phyloP scores from a whole-genome alignment of 257 asterid species.

The Nyctanthes arbortristis region DNA sequence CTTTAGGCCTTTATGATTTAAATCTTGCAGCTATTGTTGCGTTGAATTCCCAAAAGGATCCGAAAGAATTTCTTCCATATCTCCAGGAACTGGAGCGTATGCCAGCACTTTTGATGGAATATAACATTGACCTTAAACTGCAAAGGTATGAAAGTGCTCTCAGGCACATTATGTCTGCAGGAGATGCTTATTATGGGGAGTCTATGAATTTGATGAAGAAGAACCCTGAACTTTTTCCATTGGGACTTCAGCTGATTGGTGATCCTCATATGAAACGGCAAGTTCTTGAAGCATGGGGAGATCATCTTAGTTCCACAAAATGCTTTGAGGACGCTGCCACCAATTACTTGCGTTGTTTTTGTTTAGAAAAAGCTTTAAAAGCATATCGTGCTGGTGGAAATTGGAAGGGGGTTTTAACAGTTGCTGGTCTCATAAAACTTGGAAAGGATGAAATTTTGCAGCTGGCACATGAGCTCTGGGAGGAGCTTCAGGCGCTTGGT shows the following conservation, averaged over 20 bases:
- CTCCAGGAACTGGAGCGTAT: conserved; percentile 76
- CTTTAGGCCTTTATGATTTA: conserved; percentile 94
- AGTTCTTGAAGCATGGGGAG: conserved; percentile 95
- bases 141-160: conserved; percentile 77
- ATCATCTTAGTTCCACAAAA: conserved; percentile 70
- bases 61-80: conserved; percentile 92
- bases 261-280: conserved; percentile 56
- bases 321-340: conserved; percentile 90
- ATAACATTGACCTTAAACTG: conserved; percentile 82
- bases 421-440: conserved; percentile 80
- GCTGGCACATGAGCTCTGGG: conserved; percentile 84
- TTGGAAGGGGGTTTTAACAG: conserved; percentile 84
- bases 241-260: conserved; percentile 69
- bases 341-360: conserved; percentile 65
- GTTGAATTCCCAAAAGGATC: conserved; percentile 89
- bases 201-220: conserved; percentile 62
- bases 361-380: conserved; percentile 80
- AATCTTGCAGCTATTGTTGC: conserved; percentile 98
- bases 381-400: conserved; percentile 90
- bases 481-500: conserved; percentile 91
- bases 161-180: conserved; percentile 79
- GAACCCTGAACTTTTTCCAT: conserved; percentile 80
- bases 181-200: conserved; percentile 74
- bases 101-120: conserved; percentile 73
- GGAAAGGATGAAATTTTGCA: conserved; percentile 69